Base-by-base conservation (phyloP, 306 rosid species). In the Sophora flavescens region DNA sequence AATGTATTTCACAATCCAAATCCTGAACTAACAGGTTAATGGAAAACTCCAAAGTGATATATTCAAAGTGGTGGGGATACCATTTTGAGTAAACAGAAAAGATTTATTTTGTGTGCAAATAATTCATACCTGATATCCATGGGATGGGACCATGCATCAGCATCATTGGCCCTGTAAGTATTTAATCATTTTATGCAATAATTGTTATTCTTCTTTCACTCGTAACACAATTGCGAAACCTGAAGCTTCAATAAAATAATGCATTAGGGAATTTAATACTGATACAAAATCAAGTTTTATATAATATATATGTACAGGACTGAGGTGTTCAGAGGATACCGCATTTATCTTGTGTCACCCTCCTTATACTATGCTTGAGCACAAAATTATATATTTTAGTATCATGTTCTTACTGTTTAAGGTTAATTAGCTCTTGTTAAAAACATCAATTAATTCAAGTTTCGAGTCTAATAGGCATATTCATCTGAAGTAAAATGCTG, bases 1-100 rank as follows among this genome's bases (percentile, higher is more conserved):
- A 70, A 80, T 58, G 72, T 76, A 32, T 41, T 76, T 74, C 68
- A 71, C 66, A 22, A 60, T 33, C 13, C 5, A 81, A 57, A 6
- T 28, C 36, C 28, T 48, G 35, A 69, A 41, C 30, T 59, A 44
- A 44, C 12, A 70, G 44, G 6, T 60, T 28, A 5, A 38, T 30
- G 58, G 38, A 62, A 44, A 71, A 71, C 54, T 45, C 26, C 16
- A 17, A 30, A 59, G 14, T 45, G 15, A 70, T 44, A 62, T 16
- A 17, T 14, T 15, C 28, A 65, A 41, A 45, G 50, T 64, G 74
- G 69, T 53, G 53, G 62, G 59, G 54, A 48, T 74, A 28, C 45
- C 33, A 35, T 41, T 71, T 71, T 62, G 42, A 32, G 44, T 54
- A 41, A 32, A 33, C 18, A 38, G 10, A 38, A 60, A n/a, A n/a